These are phyloP conservation scores for Syzygium aromaticum DNA, from an alignment of 345 rosid genomes.

Conservation along the genomic window DNA sequence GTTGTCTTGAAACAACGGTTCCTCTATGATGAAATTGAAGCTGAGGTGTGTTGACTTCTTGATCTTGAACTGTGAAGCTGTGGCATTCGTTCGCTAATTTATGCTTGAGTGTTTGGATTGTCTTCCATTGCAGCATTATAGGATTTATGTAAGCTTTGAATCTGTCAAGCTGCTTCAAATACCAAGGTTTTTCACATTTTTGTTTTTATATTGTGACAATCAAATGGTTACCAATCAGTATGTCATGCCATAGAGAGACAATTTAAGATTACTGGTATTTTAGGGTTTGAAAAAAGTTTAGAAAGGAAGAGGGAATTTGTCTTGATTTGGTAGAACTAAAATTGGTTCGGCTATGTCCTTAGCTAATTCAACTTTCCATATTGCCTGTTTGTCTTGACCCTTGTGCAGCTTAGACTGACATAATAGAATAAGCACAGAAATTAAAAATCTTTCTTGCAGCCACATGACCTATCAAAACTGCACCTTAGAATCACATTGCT, in stretches of 20 bases:
- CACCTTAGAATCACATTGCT: background rate
- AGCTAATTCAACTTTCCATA: background rate
- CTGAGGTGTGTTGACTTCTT: slow-evolving; percentile 53
- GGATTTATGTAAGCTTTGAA: background rate
- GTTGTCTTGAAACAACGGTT: slow-evolving; percentile 78
- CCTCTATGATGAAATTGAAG: slow-evolving; percentile 99
- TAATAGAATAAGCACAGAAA: background rate
- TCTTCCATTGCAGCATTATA: background rate
- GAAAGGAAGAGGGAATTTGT: background rate
- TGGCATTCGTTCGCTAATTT: background rate
- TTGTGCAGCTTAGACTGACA: background rate
- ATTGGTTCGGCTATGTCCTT: background rate
- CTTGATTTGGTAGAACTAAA: background rate
- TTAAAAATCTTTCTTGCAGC: background rate
- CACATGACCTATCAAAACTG: background rate
- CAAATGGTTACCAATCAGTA: background rate
- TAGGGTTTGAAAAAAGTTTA: background rate
- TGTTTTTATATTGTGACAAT: background rate
- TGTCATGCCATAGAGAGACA: background rate
- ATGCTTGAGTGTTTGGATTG: background rate
- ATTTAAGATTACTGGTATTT: background rate
- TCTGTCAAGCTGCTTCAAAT: background rate
- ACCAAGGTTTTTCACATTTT: background rate
- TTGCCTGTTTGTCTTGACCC: background rate
- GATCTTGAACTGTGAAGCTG: background rate